phyloP scores from a whole-genome alignment of 2,329 filamentous ascomycete species.

The Epichloe glyceriae region DNA sequence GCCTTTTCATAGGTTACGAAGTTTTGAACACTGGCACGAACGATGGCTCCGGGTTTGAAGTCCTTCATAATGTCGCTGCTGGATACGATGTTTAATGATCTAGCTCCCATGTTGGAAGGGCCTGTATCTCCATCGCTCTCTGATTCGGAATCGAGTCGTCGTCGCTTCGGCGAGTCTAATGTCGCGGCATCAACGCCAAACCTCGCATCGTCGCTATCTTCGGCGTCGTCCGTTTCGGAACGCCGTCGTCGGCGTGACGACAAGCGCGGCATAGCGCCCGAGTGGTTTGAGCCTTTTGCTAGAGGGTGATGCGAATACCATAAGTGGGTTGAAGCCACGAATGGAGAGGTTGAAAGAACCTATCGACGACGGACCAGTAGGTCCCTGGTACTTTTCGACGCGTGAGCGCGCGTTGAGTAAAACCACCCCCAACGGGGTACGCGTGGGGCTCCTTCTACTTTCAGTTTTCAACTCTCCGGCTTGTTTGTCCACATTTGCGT shows the following conservation, averaged over 20 bases:
- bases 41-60: constrained; percentile 69
- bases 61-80: constrained; percentile 15
- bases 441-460: background rate
- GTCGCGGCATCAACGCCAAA: constrained; percentile 13
- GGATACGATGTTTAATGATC: constrained; percentile 3
- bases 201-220: constrained; percentile 18
- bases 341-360: background rate
- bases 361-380: background rate
- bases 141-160: constrained; percentile 16
- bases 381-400: background rate
- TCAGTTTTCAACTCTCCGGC: background rate
- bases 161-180: constrained; percentile 23
- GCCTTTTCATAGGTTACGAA: constrained; percentile 93
- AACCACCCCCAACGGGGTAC: too few relatives aligned
- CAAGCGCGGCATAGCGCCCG: constrained; percentile 16
- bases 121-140: constrained; percentile 10
- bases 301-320: background rate
- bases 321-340: background rate
- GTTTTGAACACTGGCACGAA: constrained; percentile 72
- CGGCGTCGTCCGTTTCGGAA: constrained; percentile 27
- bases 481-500: background rate
- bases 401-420: background rate
- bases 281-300: background rate
- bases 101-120: constrained; percentile 7
- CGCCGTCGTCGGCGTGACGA: constrained; percentile 30